Evolutionary conservation across 306 rosid genomes (phyloP), one percentile per base, ranked within the genome.

Genomic region (Rosa chinensis): DNA sequence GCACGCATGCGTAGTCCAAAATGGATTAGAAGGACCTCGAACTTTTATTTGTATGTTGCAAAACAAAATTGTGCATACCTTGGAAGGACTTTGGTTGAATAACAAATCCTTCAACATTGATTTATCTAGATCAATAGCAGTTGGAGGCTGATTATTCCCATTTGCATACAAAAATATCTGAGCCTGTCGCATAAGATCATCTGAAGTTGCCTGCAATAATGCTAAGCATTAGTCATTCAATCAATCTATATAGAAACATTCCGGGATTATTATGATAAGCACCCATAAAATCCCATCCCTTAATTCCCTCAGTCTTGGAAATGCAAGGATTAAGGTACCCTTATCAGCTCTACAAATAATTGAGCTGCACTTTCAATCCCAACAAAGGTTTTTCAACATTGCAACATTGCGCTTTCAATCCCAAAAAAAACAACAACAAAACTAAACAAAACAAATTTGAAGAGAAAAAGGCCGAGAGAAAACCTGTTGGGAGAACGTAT

Each of bases 401-500:
- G 28, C 28, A 25, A 25, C 28, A 25, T 25, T 62, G 1, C 39
- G 17, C 68, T 3, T 59, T 59, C 35, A 21, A 59, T 35, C 70
- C 70, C 70, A 64, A 64, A 23, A 10, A 9, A 10, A 23, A 55
- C 6, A 73, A 5, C 18, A 28, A 74, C 39, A 14, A 2, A 55
- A 20, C 0, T 1, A 52, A 5, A 17, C 63, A 8, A 56, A 21
- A 20, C 44, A 80, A 44, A 86, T 63, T 52, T 58, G 66, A 73
- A 17, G 68, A 76, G 48, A 35, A 68, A 16, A 42, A 74, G 56
- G 55, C 72, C 13, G 74, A 75, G 74, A 63, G 72, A 42, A 84
- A 84, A 95, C 99, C 99, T 91, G 92, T 77, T 88, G 89, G 79
- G 99, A 91, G 85, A 96, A 83, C 82, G 89, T 87, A 87, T 95